Conservation (phyloP, 2,329 filamentous ascomycete species). For the Verruconis gallopava region DNA sequence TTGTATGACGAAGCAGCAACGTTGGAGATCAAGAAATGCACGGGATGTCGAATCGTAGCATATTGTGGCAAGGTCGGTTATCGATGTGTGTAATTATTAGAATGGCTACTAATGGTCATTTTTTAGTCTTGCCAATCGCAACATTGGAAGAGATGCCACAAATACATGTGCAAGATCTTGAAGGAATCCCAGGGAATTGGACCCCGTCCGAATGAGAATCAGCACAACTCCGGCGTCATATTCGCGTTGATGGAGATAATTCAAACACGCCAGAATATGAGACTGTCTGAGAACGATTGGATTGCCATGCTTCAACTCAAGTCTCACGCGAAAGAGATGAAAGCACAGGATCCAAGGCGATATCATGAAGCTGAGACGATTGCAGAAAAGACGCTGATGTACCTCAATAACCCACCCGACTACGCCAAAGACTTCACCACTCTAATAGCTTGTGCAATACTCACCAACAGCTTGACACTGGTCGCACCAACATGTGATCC, state of each 20-base stretch:
- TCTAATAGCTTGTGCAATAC: constrained; percentile 26
- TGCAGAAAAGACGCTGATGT: neutral
- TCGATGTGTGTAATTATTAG: no score
- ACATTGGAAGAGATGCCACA: neutral
- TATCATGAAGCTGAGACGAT: neutral
- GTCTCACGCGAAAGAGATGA: neutral
- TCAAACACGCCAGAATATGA: neutral
- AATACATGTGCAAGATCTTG: neutral
- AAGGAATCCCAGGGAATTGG: neutral
- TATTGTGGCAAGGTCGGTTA: constrained; percentile 39
- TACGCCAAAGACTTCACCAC: neutral
- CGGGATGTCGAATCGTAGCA: constrained; percentile 42
- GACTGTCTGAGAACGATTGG: neutral
- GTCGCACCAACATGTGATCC: constrained; percentile 43
- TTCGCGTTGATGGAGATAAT: neutral
- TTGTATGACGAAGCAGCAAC: constrained; percentile 15
- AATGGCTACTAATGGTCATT: no score
- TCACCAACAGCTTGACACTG: constrained; percentile 46
- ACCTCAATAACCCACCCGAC: neutral
- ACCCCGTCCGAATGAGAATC: neutral
- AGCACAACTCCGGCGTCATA: neutral
- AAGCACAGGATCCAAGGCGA: neutral
- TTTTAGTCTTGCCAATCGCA: constrained; percentile 1
- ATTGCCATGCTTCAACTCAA: neutral
- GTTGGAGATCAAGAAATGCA: constrained; percentile 39